phyloP scores from a whole-genome alignment of 352 stramenopile species.

The Pythium guiyangense region DNA sequence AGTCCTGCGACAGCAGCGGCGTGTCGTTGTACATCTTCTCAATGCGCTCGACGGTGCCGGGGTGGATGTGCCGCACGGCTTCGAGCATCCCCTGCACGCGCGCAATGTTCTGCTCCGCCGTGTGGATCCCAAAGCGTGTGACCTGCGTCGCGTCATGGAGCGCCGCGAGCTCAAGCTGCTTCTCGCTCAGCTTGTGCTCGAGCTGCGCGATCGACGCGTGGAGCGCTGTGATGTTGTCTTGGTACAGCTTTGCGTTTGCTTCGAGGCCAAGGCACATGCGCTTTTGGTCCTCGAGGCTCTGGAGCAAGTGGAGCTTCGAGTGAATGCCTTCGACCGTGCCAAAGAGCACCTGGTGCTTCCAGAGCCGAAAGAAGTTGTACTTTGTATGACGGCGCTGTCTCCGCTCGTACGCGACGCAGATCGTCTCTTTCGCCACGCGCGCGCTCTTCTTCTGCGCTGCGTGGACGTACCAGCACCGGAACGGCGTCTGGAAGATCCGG shows the following conservation, averaged over 20 bases:
- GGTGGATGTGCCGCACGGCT: slow-evolving; percentile 58
- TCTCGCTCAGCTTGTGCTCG: slow-evolving; percentile 50
- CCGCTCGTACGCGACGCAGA: slow-evolving; percentile 66
- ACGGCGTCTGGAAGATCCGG: slow-evolving; percentile 68
- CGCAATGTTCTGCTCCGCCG: slow-evolving; percentile 67
- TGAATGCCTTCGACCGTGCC: slow-evolving; percentile 64
- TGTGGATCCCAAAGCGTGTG: slow-evolving; percentile 66
- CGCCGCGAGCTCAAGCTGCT: slow-evolving; percentile 58
- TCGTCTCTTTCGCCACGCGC: slow-evolving; percentile 48
- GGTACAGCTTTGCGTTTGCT: slow-evolving; percentile 47
- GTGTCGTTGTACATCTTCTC: slow-evolving; percentile 67
- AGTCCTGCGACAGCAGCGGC: slow-evolving; percentile 56
- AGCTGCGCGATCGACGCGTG: slow-evolving; percentile 51
- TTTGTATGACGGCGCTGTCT: slow-evolving; percentile 55
- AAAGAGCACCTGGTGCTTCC: slow-evolving; percentile 77
- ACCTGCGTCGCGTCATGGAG: slow-evolving; percentile 57
- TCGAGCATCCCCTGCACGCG: slow-evolving; percentile 70
- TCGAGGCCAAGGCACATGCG: slow-evolving; percentile 64
- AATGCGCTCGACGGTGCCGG: slow-evolving; percentile 57
- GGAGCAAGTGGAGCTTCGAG: slow-evolving; percentile 57
- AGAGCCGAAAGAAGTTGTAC: slow-evolving; percentile 79
- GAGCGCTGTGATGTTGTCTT: slow-evolving; percentile 56
- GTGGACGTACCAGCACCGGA: slow-evolving; percentile 62
- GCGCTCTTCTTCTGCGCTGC: slow-evolving; percentile 27
- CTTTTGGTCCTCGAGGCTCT: slow-evolving; percentile 74